A percentile compares a stretch with the other conserved stretches of the same genome.
Conservation (phyloP, 805 yeast genomes). For the Wickerhamiella hasegawae region DNA sequence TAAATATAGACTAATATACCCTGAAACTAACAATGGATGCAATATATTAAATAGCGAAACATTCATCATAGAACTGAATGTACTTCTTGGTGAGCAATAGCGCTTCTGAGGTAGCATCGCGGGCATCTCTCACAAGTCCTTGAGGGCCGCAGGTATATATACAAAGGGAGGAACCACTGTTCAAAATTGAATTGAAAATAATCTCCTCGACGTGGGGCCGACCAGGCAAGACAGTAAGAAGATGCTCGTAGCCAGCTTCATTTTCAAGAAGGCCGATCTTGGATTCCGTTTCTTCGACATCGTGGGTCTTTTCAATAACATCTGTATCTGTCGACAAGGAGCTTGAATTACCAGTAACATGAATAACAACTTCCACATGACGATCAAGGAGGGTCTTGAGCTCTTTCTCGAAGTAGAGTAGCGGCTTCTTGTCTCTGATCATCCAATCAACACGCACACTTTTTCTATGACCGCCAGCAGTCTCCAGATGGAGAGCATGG, state of each 20-base stretch:
- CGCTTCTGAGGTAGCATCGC: neutral
- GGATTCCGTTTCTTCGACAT: neutral
- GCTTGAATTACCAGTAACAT: conserved; percentile 1
- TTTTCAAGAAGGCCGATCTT: neutral
- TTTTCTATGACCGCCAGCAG: neutral
- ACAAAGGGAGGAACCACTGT: neutral
- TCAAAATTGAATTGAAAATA: neutral
- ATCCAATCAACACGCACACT: conserved; percentile 4
- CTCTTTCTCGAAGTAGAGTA: conserved; percentile 2
- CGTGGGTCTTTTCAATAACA: neutral
- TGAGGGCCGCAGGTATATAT: conserved; percentile 5
- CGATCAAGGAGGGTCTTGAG: neutral
- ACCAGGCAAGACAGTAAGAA: neutral
- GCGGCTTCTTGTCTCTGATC: neutral
- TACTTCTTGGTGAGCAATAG: conserved; percentile 1
- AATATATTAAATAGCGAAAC: conserved; percentile 3
- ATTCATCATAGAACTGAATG: conserved; percentile 4
- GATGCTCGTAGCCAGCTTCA: neutral
- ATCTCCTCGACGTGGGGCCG: neutral
- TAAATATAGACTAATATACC: neutral
- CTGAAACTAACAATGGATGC: neutral
- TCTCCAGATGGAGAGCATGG: neutral
- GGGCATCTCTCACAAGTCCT: conserved; percentile 1
- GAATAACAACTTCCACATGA: neutral
- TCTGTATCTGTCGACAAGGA: neutral